Conservation (phyloP, 164 flowering plant genomes). For the Kingdonia uniflora region DNA sequence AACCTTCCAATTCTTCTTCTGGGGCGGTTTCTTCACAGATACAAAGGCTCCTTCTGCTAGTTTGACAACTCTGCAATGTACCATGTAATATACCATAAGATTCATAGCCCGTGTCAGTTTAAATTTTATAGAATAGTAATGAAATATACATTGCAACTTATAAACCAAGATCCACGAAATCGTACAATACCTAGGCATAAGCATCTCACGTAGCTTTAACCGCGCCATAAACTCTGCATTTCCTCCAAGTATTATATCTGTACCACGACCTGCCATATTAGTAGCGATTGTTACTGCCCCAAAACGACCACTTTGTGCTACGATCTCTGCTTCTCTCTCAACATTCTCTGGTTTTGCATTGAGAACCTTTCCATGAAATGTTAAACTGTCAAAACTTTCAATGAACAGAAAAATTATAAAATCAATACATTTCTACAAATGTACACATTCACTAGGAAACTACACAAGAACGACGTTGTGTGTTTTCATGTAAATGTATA, state of each 20-base stretch:
- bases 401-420: too few relatives aligned
- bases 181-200: conserved; percentile 83
- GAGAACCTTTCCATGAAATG: conserved; percentile 50
- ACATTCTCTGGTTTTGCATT: conserved; percentile 99
- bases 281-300: conserved; percentile 98
- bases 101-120: too few relatives aligned
- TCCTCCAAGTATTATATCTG: conserved; percentile 98
- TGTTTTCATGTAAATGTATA: neutral
- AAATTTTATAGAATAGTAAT: too few relatives aligned
- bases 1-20: conserved; percentile 88
- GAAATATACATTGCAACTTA: neutral
- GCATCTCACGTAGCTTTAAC: conserved; percentile 87
- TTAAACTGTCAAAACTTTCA: neutral
- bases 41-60: conserved; percentile 70
- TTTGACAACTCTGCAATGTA: conserved; percentile 66
- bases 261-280: conserved; percentile 99
- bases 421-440: neutral
- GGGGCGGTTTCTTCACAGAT: conserved; percentile 74
- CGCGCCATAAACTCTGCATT: conserved; percentile 99
- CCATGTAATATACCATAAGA: too few relatives aligned
- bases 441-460: too few relatives aligned
- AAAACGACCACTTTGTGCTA: conserved; percentile 96
- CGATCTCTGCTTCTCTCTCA: conserved; percentile 99
- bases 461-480: too few relatives aligned
- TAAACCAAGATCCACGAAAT: neutral